A percentile compares a stretch with the other conserved stretches of the same genome.
phyloP scores from a whole-genome alignment of 2,329 filamentous ascomycete genomes.

The Furcasterigmium furcatum region DNA sequence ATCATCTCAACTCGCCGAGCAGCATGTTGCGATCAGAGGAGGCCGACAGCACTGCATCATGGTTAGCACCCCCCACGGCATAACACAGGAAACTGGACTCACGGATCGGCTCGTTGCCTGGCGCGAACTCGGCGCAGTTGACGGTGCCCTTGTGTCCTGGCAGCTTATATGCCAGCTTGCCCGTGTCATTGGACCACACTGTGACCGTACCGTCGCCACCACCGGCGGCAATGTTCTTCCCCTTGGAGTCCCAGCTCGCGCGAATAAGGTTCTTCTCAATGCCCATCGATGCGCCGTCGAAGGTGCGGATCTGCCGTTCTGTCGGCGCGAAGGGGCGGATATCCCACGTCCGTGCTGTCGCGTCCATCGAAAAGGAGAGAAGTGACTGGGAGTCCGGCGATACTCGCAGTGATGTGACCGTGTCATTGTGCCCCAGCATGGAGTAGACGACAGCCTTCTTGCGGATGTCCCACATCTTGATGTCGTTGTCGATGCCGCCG shows the following conservation, averaged over 20 bases:
- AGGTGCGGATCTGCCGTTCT: slow-evolving; percentile 80
- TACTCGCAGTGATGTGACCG: slow-evolving; percentile 84
- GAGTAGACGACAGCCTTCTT: slow-evolving; percentile 88
- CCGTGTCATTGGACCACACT: slow-evolving; percentile 85
- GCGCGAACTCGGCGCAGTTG: slow-evolving; percentile 90
- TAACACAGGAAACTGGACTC: slow-evolving; percentile 42
- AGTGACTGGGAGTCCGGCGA: slow-evolving; percentile 90
- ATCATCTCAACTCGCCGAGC: slow-evolving; percentile 65
- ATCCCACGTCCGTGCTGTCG: slow-evolving; percentile 93
- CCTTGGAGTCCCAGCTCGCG: slow-evolving; percentile 84
- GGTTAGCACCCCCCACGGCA: slow-evolving; percentile 25
- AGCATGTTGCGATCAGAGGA: slow-evolving; percentile 87
- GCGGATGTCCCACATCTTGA: slow-evolving; percentile 94
- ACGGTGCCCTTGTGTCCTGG: slow-evolving; percentile 94
- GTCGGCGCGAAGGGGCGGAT: slow-evolving; percentile 90
- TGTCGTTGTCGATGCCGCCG: slow-evolving; percentile 94
- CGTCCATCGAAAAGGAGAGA: slow-evolving; percentile 90
- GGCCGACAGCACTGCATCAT: slow-evolving; percentile 70
- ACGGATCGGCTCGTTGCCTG: slow-evolving; percentile 82
- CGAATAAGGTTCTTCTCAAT: slow-evolving; percentile 89
- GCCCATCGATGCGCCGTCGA: slow-evolving; percentile 85
- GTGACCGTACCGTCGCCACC: slow-evolving; percentile 88
- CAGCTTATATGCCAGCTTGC: slow-evolving; percentile 89
- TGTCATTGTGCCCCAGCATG: slow-evolving; percentile 87
- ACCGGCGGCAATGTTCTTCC: slow-evolving; percentile 83